These are phyloP conservation scores for Mycena maculata DNA, from an alignment of 768 basidiomycete species.

Conservation along the genomic window DNA sequence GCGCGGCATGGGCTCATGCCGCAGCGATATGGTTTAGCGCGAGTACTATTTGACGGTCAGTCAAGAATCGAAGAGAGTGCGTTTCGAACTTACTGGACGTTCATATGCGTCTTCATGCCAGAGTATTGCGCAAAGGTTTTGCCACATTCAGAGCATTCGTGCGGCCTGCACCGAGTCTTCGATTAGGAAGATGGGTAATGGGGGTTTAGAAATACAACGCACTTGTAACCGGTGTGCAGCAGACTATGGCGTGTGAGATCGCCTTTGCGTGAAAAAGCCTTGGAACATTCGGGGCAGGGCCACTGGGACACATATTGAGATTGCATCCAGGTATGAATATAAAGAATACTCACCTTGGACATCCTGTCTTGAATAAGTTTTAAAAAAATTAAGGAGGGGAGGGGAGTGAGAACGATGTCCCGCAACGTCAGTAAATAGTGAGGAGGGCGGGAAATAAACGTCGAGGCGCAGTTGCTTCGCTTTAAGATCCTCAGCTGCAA, in stretches of 20 bases:
- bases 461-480: constrained; percentile 9
- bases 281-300: constrained; percentile 58
- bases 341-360: constrained; percentile 13
- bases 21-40: constrained; percentile 64
- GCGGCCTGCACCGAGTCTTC: constrained; percentile 52
- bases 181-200: not conserved
- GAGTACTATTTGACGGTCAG: constrained; percentile 52
- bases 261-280: constrained; percentile 64
- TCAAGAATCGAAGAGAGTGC: not conserved
- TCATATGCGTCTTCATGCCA: constrained; percentile 71
- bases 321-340: not conserved
- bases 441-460: constrained; percentile 34
- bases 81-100: constrained; percentile 66
- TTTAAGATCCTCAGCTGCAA: constrained; percentile 17
- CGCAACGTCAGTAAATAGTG: constrained; percentile 52
- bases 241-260: constrained; percentile 70
- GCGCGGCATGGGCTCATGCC: constrained; percentile 57
- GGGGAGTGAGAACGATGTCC: constrained; percentile 54
- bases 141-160: constrained; percentile 62
- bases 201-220: constrained; percentile 37
- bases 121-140: constrained; percentile 70
- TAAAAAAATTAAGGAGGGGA: constrained; percentile 33
- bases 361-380: constrained; percentile 26
- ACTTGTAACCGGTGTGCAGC: constrained; percentile 66
- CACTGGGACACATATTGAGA: constrained; percentile 39